A percentile compares a stretch with the other conserved stretches of the same genome.
These are phyloP conservation scores for Sarcomyxa edulis DNA, from an alignment of 768 basidiomycete genomes.

Conservation along the genomic window DNA sequence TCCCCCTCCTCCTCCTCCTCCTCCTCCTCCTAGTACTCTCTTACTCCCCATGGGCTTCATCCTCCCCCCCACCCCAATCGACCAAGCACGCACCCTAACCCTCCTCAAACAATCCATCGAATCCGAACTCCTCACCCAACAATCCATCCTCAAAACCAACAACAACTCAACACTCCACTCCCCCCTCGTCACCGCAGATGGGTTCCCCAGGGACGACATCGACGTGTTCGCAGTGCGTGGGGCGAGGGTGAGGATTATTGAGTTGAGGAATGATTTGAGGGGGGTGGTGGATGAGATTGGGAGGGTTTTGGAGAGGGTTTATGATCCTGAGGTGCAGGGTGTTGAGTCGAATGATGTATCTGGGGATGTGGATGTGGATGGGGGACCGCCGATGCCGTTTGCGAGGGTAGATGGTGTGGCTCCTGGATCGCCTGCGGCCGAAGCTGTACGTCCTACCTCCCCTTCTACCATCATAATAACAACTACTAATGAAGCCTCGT, in stretches of 20 bases:
- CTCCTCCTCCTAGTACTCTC: too few species aligned
- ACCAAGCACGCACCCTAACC: constrained; percentile 62
- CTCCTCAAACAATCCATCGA: constrained; percentile 69
- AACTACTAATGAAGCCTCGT: constrained; percentile 5
- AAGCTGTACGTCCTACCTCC: constrained; percentile 51
- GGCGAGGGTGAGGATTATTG: constrained; percentile 73
- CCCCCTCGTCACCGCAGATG: constrained; percentile 79
- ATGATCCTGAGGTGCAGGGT: constrained; percentile 35
- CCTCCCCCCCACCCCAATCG: constrained; percentile 38
- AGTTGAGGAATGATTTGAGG: constrained; percentile 74
- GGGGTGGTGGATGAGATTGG: constrained; percentile 62
- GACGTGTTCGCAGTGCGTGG: constrained; percentile 76
- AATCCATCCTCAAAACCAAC: constrained; percentile 59
- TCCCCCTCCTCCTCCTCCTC: too few species aligned
- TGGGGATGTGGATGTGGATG: constrained; percentile 4
- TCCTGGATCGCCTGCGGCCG: constrained; percentile 74
- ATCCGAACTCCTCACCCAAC: constrained; percentile 57
- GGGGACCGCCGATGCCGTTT: constrained; percentile 41
- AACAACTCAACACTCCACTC: constrained; percentile 57
- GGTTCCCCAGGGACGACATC: constrained; percentile 85
- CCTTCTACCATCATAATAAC: neutral
- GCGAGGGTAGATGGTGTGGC: constrained; percentile 82
- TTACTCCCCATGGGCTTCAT: constrained; percentile 48
- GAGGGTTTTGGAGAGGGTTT: constrained; percentile 64
- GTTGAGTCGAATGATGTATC: constrained; percentile 4